Evolutionary conservation across 495 filamentous ascomycete genomes (phyloP), one percentile per base, ranked within the genome.

Genomic region (Patellaria atrata): DNA sequence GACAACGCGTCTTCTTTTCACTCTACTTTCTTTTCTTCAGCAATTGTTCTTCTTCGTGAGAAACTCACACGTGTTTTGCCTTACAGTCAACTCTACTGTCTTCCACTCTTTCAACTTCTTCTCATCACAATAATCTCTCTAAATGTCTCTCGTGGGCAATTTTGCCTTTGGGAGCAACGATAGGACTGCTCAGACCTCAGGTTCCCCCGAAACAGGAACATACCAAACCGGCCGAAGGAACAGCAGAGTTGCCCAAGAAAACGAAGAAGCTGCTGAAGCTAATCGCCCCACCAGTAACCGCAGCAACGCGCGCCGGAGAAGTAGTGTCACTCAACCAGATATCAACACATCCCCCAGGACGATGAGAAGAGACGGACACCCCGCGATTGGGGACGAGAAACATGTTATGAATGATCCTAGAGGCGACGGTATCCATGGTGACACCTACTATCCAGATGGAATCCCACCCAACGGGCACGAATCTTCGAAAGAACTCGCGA

Each of bases 131-230:
- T n/a, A n/a, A n/a, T n/a, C n/a, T n/a, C n/a, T n/a, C n/a, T n/a
- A 20, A 15, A 52, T 52, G 48, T 38, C 45, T 17, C 39, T 45
- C 30, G 38, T 48, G 12, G 48, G 48, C 29, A 45, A 52, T 31
- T 48, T 52, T 20, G 36, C 20, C n/a, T 43, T 52, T 30, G 20
- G 27, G 28, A 50, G 44, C 32, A 39, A 41, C 23, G 49, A 52
- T 32, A 18, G 30, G 5, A 31, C 30, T n/a, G 49, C 34, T 17
- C 35, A 47, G 21, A 18, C 19, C 6, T 21, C 35, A 29, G 45
- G 46, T 16, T 22, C 22, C 12, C 27, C 29, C 7, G 20, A 24
- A 13, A 3, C 13, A 10, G 30, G 5, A n/a, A 30, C 31, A 6
- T 27, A 20, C 14, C 37, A 29, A 9, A 40, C 35, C 22, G 9